Conservation (phyloP, 805 yeast genomes). For the Ogataea wickerhamii region DNA sequence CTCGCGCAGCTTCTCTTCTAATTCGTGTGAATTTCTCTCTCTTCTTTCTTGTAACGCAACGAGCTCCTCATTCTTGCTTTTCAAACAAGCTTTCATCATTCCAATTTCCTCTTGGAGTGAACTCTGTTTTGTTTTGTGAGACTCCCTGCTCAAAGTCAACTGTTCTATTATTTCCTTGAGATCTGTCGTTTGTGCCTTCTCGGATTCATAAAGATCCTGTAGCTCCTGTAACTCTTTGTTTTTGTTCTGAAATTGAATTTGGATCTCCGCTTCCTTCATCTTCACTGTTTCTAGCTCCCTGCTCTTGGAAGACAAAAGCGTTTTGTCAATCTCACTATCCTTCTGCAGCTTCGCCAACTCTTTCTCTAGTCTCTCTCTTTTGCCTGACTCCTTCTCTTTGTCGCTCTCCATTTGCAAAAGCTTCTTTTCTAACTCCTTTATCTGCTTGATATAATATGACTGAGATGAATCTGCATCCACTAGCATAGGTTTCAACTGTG, state of each 20-base stretch:
- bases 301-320: slow-evolving; percentile 26
- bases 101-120: slow-evolving; percentile 29
- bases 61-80: slow-evolving; percentile 35
- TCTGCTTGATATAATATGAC: slow-evolving; percentile 52
- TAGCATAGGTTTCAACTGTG: slow-evolving; percentile 66
- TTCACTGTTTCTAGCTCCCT: slow-evolving; percentile 22
- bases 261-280: slow-evolving; percentile 9
- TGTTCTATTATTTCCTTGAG: slow-evolving; percentile 18
- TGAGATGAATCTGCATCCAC: slow-evolving; percentile 37
- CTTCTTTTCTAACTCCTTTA: slow-evolving; percentile 54
- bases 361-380: slow-evolving; percentile 39
- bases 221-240: slow-evolving; percentile 7
- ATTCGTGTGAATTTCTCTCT: slow-evolving; percentile 25
- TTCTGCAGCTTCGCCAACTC: slow-evolving; percentile 36
- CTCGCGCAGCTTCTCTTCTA: slow-evolving; percentile 34
- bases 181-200: slow-evolving; percentile 15
- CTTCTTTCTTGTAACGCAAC: slow-evolving; percentile 29
- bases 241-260: slow-evolving; percentile 11
- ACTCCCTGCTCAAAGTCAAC: slow-evolving; percentile 17
- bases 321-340: slow-evolving; percentile 28
- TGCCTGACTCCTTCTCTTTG: slow-evolving; percentile 28
- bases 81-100: slow-evolving; percentile 26
- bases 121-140: slow-evolving; percentile 9
- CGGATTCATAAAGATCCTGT: slow-evolving; percentile 8
- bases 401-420: slow-evolving; percentile 45